Evolutionary conservation across 164 flowering plant genomes (phyloP).

Genomic region (Sedum album): DNA sequence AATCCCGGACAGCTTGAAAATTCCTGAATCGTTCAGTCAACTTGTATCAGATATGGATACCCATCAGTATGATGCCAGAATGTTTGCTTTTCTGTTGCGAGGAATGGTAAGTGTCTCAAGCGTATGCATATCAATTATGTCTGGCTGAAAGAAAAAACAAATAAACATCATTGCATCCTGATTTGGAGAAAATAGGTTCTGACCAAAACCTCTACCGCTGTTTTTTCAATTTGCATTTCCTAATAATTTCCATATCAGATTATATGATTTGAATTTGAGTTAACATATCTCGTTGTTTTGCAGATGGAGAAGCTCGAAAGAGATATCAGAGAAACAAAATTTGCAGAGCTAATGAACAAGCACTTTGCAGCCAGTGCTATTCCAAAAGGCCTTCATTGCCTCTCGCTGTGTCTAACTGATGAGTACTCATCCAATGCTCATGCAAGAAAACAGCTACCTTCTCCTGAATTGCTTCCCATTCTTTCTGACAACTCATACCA

Average conservation of each 20-base stretch:
- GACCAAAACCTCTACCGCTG: too few species aligned
- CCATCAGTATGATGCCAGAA: constrained; percentile 68
- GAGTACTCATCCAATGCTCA: constrained; percentile 97
- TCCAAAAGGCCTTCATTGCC: constrained; percentile 90
- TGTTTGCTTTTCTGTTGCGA: constrained; percentile 58
- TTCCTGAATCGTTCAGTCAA: constrained; percentile 60
- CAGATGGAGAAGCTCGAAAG: constrained; percentile 89
- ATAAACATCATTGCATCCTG: too few species aligned
- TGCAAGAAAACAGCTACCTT: constrained; percentile 89
- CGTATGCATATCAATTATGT: not conserved
- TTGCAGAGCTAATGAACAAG: constrained; percentile 85
- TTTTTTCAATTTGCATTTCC: too few species aligned
- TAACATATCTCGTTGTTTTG: constrained; percentile 7
- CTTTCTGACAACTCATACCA: constrained; percentile 82
- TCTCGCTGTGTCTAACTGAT: constrained; percentile 86
- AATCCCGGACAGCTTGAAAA: constrained; percentile 61
- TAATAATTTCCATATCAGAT: too few species aligned
- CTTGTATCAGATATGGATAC: constrained; percentile 76
- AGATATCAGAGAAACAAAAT: constrained; percentile 69
- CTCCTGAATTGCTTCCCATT: constrained; percentile 85
- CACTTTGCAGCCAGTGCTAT: constrained; percentile 92
- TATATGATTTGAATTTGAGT: too few species aligned
- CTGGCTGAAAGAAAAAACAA: too few species aligned
- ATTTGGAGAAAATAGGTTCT: too few species aligned
- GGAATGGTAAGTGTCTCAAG: constrained; percentile 58